Evolutionary conservation across 495 filamentous ascomycete species (phyloP), one percentile per base, ranked within the genome.

Genomic region (Talaromyces proteolyticus): DNA sequence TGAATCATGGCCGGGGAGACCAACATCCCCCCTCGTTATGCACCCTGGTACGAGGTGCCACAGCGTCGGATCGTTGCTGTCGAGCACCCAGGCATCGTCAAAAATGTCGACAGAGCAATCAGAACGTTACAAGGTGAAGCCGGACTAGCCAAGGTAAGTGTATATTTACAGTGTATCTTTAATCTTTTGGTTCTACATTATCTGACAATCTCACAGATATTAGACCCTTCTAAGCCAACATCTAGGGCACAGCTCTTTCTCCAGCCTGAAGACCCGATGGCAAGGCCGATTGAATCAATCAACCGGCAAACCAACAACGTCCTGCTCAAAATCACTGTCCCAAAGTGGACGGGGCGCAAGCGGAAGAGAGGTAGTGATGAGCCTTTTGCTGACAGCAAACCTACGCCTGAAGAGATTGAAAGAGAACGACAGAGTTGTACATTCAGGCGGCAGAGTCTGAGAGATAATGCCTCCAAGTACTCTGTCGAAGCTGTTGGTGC

Each of bases 11-110:
- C 40, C 34, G 10, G 7, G 2, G 47, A 41, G 1, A 12, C 43
- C 2, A 37, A 50, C 37, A 16, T 42, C 11, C 36, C 43, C n/a
- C 25, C 40, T 44, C 42, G 40, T 26, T 44, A 63, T 7, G 76
- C 79, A 11, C 76, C 79, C 6, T 78, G 75, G 69, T 77, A 78
- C 53, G 38, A 66, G 0, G 71, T 95, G 22, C 89, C 88, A 2
- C 52, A 72, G 25, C 73, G 78, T 38, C 72, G 74, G 17, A 71
- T 96, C 40, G 78, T 90, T 25, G 84, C 82, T 50, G 77, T 97
- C 19, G 93, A 98, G 60, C 91, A 97, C 65, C 93, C 94, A 5
- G 85, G 84, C 52, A 81, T 94, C 44, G 70, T 97, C 57, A 80
- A 79, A 57, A 85, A 96, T 66, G 58, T 95, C 46, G 85, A 94